phyloP scores from a whole-genome alignment of 176 grass and related monocot species.

The Musa acuminata region DNA sequence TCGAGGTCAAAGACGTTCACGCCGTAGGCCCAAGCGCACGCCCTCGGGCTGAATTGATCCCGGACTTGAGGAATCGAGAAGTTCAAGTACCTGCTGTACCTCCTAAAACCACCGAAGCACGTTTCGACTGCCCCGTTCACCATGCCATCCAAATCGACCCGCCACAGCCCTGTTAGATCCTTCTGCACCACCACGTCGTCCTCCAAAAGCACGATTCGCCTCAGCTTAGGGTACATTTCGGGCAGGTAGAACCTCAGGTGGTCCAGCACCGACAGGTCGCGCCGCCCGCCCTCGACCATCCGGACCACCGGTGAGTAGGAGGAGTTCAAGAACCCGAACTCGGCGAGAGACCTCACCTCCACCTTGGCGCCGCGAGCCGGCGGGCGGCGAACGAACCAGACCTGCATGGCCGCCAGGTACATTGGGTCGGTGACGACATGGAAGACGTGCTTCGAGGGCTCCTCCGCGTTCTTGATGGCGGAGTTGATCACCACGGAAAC shows the following conservation, averaged over 20 bases:
- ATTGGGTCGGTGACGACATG: slow-evolving; percentile 85
- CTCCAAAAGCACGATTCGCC: slow-evolving; percentile 64
- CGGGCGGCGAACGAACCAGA: slow-evolving; percentile 32
- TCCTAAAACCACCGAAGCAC: slow-evolving; percentile 81
- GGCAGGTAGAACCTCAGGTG: slow-evolving; percentile 92
- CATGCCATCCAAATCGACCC: slow-evolving; percentile 70
- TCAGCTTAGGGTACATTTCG: slow-evolving; percentile 68
- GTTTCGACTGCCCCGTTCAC: slow-evolving; percentile 87
- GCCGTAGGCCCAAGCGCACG: slow-evolving; percentile 83
- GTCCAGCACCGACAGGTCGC: slow-evolving; percentile 54
- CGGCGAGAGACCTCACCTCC: slow-evolving; percentile 55
- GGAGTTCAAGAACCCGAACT: slow-evolving; percentile 62
- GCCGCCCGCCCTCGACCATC: slow-evolving; percentile 56
- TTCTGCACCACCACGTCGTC: slow-evolving; percentile 96
- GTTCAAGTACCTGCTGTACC: slow-evolving; percentile 81
- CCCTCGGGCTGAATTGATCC: slow-evolving; percentile 46
- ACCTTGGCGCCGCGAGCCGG: slow-evolving; percentile 59
- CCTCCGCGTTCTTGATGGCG: slow-evolving; percentile 44
- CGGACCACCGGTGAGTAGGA: slow-evolving; percentile 75
- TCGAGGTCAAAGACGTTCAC: slow-evolving; percentile 91
- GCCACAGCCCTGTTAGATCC: slow-evolving; percentile 59
- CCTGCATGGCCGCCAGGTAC: slow-evolving; percentile 82
- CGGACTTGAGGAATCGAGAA: slow-evolving; percentile 57
- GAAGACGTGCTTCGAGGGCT: slow-evolving; percentile 77
- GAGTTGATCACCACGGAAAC: slow-evolving; percentile 77